Conservation (phyloP, 2,329 filamentous ascomycete genomes). For the Penicillium expansum region DNA sequence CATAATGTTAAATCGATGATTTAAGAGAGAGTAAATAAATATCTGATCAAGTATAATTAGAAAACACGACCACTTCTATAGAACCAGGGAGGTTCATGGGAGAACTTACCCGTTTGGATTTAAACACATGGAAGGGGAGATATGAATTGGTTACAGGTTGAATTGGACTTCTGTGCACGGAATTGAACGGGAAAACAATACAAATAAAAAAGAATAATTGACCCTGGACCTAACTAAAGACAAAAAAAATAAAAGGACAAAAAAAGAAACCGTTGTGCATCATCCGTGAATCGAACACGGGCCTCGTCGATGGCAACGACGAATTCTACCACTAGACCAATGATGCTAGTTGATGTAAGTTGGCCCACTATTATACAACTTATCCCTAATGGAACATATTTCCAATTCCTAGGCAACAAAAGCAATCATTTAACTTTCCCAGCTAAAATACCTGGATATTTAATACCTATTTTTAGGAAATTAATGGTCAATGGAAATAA, state of each 20-base stretch:
- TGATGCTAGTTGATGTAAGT: slow-evolving; percentile 30
- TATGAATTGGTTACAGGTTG: no score
- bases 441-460: background rate
- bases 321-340: slow-evolving; percentile 44
- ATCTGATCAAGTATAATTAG: background rate
- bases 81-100: background rate
- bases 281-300: slow-evolving; percentile 49
- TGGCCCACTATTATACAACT: fast-evolving
- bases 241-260: no score
- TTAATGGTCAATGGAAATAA: fast-evolving
- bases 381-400: background rate
- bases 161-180: no score
- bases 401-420: background rate
- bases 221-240: no score
- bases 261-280: slow-evolving; percentile 32
- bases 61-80: background rate
- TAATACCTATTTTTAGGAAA: no score
- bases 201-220: no score
- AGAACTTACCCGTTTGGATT: background rate
- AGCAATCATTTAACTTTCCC: no score
- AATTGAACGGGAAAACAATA: no score
- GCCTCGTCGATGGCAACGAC: slow-evolving; percentile 45
- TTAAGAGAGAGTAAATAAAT: background rate
- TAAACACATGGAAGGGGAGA: no score
- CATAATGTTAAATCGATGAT: no score